phyloP scores from a whole-genome alignment of 257 asterid genomes.

The Solanum pennellii region DNA sequence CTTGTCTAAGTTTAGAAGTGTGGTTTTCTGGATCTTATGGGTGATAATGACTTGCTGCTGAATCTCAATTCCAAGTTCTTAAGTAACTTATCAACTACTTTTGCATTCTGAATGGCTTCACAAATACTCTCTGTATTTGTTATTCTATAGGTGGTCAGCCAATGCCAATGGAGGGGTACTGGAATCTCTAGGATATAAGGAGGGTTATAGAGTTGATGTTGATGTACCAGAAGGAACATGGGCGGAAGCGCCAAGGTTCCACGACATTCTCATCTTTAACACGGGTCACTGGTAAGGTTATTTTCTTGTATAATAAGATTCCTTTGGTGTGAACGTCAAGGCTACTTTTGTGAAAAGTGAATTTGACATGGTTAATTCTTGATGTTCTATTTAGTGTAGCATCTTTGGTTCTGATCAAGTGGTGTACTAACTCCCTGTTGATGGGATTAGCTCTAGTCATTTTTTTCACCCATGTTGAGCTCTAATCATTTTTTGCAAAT shows the following conservation, averaged over 20 bases:
- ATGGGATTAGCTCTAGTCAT: background rate
- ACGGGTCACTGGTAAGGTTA: conserved; percentile 83
- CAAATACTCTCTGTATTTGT: background rate
- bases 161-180: conserved; percentile 41
- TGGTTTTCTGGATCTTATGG: background rate
- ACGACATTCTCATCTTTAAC: conserved; percentile 74
- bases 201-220: conserved; percentile 80
- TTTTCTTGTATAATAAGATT: background rate
- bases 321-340: background rate
- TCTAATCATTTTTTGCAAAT: background rate
- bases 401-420: background rate
- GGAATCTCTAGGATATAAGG: conserved; percentile 88
- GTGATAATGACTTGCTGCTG: background rate
- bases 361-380: background rate
- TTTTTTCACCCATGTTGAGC: background rate
- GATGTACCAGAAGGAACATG: conserved; percentile 91
- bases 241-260: conserved; percentile 66
- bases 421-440: background rate
- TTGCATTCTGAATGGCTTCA: background rate
- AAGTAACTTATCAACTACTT: background rate
- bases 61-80: background rate
- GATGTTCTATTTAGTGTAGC: background rate
- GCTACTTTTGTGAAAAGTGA: background rate
- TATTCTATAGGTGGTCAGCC: conserved; percentile 64
- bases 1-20: background rate